Evolutionary conservation across 148 eudicot species (phyloP), one percentile per base, ranked within the genome.

Genomic region (Amaranthus cruentus): DNA sequence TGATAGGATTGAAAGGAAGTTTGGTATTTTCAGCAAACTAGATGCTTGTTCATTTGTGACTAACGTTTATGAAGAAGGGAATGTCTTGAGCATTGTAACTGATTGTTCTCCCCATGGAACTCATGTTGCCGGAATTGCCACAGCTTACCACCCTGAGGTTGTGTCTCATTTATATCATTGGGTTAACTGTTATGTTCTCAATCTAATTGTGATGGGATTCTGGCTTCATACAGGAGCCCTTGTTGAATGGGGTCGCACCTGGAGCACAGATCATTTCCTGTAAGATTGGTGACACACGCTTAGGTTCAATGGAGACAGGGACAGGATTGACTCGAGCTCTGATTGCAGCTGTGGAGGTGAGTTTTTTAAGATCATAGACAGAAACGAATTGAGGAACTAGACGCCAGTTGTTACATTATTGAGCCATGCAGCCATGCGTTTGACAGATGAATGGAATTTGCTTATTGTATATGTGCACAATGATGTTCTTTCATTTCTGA

Each of bases 71-170:
- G 87, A 95, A 75, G 94, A 88, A 62, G 99, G 99, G 75, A 95
- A 90, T 56, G 75, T 90, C 73, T 84, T 95, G 82, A 95, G 99
- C 75, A 85, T 95, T 66, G 99, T 95, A 58, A 95, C 98, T 68
- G 99, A 95, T 82, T 55, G 96, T 81, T 95, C 99, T 49, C 92
- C 99, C 15, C 99, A 95, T 82, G 99, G 96, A 76, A 95, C 99
- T 79, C 99, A 95, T 80, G 99, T 95, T 82, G 91, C 96, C 82
- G 99, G 99, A 42, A 95, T 95, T 74, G 90, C 99, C 70, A 81
- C 92, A 76, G 97, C 99, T 76, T 91, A 87, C 84, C 91, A 95
- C 80, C 88, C 96, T 10, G 73, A 91, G 97, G 99, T 95, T 77
- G 66, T 69, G 74, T 38, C 56, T 53, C 69, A 71, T 72, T 61